Conservation (phyloP, 148 eudicot genomes). For the Nepenthes mirabilis region DNA sequence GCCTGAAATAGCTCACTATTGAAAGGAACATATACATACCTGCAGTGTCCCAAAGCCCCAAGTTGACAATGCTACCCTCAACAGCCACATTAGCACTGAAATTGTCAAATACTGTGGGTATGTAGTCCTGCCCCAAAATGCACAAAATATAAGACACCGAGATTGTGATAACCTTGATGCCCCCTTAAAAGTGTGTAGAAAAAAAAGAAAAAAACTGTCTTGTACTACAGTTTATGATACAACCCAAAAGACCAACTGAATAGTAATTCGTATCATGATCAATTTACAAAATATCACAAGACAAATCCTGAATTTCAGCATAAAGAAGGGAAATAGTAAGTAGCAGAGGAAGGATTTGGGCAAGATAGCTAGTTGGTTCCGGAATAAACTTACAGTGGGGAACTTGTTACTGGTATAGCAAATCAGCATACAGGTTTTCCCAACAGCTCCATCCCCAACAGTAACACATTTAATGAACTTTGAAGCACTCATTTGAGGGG, state of each 20-base stretch:
- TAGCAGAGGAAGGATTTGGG: background rate
- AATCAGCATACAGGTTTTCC: conserved; percentile 94
- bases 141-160: background rate
- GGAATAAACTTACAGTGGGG: conserved; percentile 63
- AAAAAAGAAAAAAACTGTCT: no score
- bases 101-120: conserved; percentile 78
- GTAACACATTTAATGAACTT: conserved; percentile 98
- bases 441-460: conserved; percentile 99
- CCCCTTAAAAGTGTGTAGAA: no score
- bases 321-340: background rate
- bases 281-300: conserved; percentile 5
- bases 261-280: background rate
- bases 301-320: conserved; percentile 3
- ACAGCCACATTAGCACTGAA: conserved; percentile 78
- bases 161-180: background rate
- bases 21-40: conserved; percentile 26
- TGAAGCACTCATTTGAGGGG: conserved; percentile 53
- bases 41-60: conserved; percentile 96
- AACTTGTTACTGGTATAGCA: conserved; percentile 97
- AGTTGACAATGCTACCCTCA: conserved; percentile 78
- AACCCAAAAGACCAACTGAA: background rate
- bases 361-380: background rate
- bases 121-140: conserved; percentile 41
- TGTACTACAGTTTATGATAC: background rate
- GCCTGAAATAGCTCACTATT: background rate